A percentile compares a stretch with the other conserved stretches of the same genome.
Conservation (phyloP, 75 land plant species). For the Cryptomeria japonica region DNA sequence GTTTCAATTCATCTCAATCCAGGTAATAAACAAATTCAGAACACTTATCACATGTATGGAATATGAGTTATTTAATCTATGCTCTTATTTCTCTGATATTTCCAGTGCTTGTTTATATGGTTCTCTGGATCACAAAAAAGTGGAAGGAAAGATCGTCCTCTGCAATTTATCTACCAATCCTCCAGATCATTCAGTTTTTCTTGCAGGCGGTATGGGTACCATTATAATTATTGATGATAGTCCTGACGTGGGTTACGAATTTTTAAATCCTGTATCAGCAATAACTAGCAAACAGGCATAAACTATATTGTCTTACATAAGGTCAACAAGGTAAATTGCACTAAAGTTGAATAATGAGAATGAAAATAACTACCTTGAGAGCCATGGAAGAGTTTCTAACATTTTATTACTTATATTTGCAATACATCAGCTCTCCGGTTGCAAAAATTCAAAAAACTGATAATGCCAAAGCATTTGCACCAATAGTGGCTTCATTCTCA, state of each 20-base stretch:
- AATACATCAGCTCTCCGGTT: not conserved
- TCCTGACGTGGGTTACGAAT: not conserved
- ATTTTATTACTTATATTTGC: no score
- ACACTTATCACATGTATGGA: no score
- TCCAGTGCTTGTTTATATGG: not conserved
- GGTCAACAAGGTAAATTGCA: conserved; percentile 22
- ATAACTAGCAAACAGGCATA: not conserved
- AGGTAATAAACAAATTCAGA: no score
- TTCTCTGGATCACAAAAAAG: not conserved
- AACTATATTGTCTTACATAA: conserved; percentile 21
- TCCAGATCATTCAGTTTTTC: not conserved
- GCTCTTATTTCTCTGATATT: no score
- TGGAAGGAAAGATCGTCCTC: not conserved
- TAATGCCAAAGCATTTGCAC: conserved; percentile 20
- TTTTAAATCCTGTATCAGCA: not conserved
- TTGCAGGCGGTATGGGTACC: conserved; percentile 29
- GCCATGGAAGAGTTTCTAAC: not conserved
- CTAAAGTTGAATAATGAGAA: no score
- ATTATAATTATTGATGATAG: not conserved
- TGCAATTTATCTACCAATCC: not conserved
- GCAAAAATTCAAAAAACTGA: not conserved
- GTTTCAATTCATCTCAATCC: not conserved
- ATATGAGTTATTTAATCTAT: no score
- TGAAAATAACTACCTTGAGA: no score
- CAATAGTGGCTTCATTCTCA: conserved; percentile 61